phyloP scores from a whole-genome alignment of 2,329 filamentous ascomycete genomes.

The Pestalotiopsis sp. region DNA sequence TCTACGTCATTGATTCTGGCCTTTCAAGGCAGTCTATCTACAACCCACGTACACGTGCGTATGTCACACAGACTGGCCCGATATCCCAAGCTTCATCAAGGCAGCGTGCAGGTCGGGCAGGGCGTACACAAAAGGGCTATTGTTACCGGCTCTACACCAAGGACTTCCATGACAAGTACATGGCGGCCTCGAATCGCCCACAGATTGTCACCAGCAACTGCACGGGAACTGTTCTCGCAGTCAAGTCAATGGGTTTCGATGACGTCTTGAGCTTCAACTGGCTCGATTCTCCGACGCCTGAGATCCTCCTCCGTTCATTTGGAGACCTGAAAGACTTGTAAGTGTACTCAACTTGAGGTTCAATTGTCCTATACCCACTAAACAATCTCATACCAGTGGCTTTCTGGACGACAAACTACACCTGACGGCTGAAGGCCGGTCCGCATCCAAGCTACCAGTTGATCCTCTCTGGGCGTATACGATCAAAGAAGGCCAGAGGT shows the following conservation, averaged over 20 bases:
- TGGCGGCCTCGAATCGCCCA: not conserved
- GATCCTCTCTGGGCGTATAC: not conserved
- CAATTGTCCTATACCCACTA: not conserved
- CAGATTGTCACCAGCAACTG: not conserved
- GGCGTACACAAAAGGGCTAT: not conserved
- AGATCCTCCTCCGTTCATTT: not conserved
- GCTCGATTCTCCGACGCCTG: not conserved
- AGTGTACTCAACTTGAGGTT: not conserved
- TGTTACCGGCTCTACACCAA: not conserved
- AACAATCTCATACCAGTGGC: not conserved
- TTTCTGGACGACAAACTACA: not conserved
- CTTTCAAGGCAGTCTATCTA: constrained; percentile 36
- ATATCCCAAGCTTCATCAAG: not conserved
- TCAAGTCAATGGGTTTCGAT: not conserved
- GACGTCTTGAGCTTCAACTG: not conserved
- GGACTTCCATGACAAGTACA: not conserved
- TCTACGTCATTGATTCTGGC: constrained; percentile 49
- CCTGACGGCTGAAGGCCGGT: not conserved
- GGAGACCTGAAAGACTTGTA: not conserved
- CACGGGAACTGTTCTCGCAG: not conserved
- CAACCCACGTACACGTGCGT: constrained; percentile 37
- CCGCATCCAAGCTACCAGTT: not conserved
- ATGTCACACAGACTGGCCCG: not conserved
- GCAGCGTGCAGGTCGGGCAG: not conserved
- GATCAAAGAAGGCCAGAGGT: not conserved